Evolutionary conservation across 1,284 basidiomycete species (phyloP).

Genomic region (Hypsizygus ulmarius): DNA sequence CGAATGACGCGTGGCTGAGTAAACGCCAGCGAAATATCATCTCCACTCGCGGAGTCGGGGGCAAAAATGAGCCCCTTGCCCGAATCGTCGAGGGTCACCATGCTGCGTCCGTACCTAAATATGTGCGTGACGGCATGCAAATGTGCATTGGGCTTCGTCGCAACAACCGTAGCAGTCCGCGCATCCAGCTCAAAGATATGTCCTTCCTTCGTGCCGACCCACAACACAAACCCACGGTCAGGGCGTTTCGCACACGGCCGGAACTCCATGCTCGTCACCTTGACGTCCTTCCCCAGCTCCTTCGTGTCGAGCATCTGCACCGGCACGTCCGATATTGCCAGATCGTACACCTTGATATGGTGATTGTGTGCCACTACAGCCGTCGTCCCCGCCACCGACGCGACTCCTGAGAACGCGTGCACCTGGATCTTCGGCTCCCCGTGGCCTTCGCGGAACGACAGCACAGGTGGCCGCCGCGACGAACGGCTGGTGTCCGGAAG

Average conservation of each 20-base stretch:
- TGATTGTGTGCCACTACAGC: conserved; percentile 62
- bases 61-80: conserved; percentile 81
- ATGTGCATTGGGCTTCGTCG: conserved; percentile 62
- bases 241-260: conserved; percentile 42
- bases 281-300: conserved; percentile 65
- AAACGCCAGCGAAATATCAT: conserved; percentile 38
- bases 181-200: conserved; percentile 82
- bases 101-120: conserved; percentile 61
- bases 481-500: conserved; percentile 82
- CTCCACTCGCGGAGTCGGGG: conserved; percentile 37
- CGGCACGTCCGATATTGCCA: conserved; percentile 46
- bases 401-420: conserved; percentile 52
- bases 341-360: conserved; percentile 65
- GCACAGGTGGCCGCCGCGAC: conserved; percentile 72
- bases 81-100: conserved; percentile 80
- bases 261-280: conserved; percentile 77
- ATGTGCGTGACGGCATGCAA: conserved; percentile 67
- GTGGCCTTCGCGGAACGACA: conserved; percentile 45
- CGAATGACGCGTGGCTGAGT: conserved; percentile 64
- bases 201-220: conserved; percentile 90
- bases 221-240: conserved; percentile 54
- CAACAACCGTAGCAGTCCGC: conserved; percentile 52
- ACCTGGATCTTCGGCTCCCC: conserved; percentile 50
- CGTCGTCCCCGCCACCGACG: conserved; percentile 60
- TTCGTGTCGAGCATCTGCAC: conserved; percentile 59